Conservation (phyloP, 257 asterid genomes). For the Anisodus acutangulus region DNA sequence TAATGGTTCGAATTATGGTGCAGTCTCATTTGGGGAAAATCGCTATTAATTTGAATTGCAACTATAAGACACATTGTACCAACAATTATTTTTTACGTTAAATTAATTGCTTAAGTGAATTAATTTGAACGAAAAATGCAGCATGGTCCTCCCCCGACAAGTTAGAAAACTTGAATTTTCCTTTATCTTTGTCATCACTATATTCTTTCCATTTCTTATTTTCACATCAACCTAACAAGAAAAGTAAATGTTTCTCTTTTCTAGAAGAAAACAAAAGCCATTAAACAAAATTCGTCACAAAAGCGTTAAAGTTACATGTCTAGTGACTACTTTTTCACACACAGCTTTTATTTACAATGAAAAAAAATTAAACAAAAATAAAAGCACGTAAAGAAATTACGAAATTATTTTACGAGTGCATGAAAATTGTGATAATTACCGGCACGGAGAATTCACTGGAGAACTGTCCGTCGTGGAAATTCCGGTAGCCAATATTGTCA, state of each 20-base stretch:
- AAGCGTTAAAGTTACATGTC: constrained; percentile 43
- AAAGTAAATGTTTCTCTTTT: constrained; percentile 36
- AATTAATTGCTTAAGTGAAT: not conserved
- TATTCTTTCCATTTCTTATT: not conserved
- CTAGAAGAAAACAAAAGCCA: constrained; percentile 44
- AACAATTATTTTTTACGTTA: not conserved
- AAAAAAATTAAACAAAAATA: not conserved
- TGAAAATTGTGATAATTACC: constrained; percentile 43
- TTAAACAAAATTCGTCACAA: constrained; percentile 35
- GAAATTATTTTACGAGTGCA: not conserved
- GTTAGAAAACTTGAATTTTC: not conserved
- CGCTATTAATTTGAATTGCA: not conserved
- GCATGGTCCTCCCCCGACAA: not conserved
- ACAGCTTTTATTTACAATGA: not conserved
- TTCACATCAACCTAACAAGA: constrained; percentile 33
- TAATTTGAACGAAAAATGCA: not conserved
- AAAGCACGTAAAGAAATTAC: not conserved
- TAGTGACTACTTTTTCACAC: not conserved
- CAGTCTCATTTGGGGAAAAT: not conserved
- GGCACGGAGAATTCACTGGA: constrained; percentile 76
- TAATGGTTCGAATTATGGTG: not conserved
- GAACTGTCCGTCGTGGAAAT: constrained; percentile 53
- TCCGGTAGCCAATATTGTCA: constrained; percentile 42
- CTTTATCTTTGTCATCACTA: constrained; percentile 2
- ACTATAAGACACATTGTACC: not conserved